Evolutionary conservation across 345 rosid species (phyloP), one percentile per base, ranked within the genome.

Genomic region (Citrus sinensis): DNA sequence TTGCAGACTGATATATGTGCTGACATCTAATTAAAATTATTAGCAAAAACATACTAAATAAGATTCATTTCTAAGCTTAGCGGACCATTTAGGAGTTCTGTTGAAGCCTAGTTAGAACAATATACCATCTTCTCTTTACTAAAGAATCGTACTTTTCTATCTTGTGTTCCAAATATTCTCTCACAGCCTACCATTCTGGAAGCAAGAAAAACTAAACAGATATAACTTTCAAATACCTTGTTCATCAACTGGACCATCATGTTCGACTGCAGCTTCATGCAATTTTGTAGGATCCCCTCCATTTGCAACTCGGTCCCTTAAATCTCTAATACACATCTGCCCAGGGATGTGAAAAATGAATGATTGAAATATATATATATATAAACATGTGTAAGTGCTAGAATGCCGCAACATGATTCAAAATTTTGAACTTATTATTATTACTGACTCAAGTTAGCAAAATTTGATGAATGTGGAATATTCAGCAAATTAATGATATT

Each of bases 261-360:
- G 62, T 51, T 85, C 89, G 27, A 76, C 76, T 39, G 82, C 86
- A 63, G 80, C 76, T 78, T 89, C 94, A 75, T 84, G 91, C 80
- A 91, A 81, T 81, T 90, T 90, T 22, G 92, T 87, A 54, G 92
- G 95, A 86, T 94, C 97, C 79, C 91, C 92, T 83, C 99, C 98
- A 2, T 77, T 76, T 30, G 95, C 97, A 56, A 96, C 95, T 64
- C 93, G 90, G 80, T 96, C 97, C 84, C 95, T 86, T 80, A 96
- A 70, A 29, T 90, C 94, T 79, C 86, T 84, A 68, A 96, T 82
- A 77, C 97, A 96, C 25, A 16, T 85, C 98, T 96, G 86, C 60
- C 66, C 67, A 72, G 46, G 51, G 19, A 76, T n/a, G 39, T 20
- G 29, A 8, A 32, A 54, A 66, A 51, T 19, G n/a, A 59, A 37